Evolutionary conservation across 345 rosid genomes (phyloP).

Genomic region (Citrus inodora): DNA sequence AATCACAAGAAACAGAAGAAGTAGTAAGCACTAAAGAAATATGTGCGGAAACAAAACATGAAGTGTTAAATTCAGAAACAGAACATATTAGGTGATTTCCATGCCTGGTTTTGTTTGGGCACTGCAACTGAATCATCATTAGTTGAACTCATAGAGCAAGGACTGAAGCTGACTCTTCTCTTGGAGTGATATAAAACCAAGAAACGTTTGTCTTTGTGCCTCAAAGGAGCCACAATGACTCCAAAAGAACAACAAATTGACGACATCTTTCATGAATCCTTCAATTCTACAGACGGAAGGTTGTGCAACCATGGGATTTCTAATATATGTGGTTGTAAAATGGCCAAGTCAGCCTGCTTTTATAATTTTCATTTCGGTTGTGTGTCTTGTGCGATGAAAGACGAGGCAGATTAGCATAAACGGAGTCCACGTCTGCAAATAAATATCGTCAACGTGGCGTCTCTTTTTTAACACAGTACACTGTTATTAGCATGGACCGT

Average conservation of each 20-base stretch:
- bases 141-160: conserved; percentile 33
- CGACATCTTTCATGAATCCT: neutral
- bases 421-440: neutral
- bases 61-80: neutral
- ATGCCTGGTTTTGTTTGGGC: conserved; percentile 45
- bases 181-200: conserved; percentile 18
- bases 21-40: neutral
- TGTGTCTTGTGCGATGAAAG: neutral
- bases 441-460: neutral
- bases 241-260: conserved; percentile 26
- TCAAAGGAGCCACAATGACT: conserved; percentile 34
- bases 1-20: conserved; percentile 14
- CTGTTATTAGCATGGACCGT: neutral
- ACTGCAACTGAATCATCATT: conserved; percentile 35
- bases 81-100: neutral
- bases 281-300: neutral
- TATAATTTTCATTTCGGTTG: neutral
- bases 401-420: neutral
- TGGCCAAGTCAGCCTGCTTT: neutral
- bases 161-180: conserved; percentile 26
- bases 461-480: neutral
- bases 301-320: neutral
- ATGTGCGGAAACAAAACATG: neutral
- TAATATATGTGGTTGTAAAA: neutral
- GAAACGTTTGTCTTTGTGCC: conserved; percentile 15